Conservation (phyloP, 768 basidiomycete genomes). For the Termitomyces sp. region DNA sequence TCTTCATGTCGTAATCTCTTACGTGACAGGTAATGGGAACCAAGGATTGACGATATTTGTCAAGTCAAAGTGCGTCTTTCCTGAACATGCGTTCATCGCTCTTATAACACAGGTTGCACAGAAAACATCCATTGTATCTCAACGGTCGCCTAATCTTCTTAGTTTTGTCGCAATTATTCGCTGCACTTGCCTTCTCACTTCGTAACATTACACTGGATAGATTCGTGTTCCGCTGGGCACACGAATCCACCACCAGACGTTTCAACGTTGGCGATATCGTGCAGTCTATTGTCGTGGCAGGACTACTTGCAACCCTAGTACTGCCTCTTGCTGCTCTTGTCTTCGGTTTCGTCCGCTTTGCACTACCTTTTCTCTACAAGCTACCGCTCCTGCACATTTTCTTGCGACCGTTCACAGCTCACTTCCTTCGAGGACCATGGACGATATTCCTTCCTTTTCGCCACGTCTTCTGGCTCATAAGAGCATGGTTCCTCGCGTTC, state of each 20-base stretch:
- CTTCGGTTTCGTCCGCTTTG: conserved; percentile 43
- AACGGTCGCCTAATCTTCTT: conserved; percentile 67
- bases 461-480: conserved; percentile 38
- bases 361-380: conserved; percentile 48
- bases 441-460: conserved; percentile 44
- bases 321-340: conserved; percentile 33
- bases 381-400: conserved; percentile 47
- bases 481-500: conserved; percentile 46
- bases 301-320: conserved; percentile 35
- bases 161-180: conserved; percentile 43
- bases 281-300: conserved; percentile 30
- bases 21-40: conserved; percentile 16
- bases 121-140: conserved; percentile 71
- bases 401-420: conserved; percentile 57
- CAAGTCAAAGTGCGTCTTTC: conserved; percentile 51
- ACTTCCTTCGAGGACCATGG: conserved; percentile 57
- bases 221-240: conserved; percentile 41
- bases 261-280: conserved; percentile 18
- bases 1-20: conserved; percentile 37
- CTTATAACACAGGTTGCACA: conserved; percentile 19
- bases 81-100: not conserved
- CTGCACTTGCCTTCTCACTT: conserved; percentile 43
- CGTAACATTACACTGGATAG: conserved; percentile 64
- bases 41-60: conserved; percentile 50
- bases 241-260: conserved; percentile 8